A percentile compares a stretch with the other conserved stretches of the same genome.
Evolutionary conservation across 345 rosid genomes (phyloP).

Genomic region (Gynandropsis gynandra): DNA sequence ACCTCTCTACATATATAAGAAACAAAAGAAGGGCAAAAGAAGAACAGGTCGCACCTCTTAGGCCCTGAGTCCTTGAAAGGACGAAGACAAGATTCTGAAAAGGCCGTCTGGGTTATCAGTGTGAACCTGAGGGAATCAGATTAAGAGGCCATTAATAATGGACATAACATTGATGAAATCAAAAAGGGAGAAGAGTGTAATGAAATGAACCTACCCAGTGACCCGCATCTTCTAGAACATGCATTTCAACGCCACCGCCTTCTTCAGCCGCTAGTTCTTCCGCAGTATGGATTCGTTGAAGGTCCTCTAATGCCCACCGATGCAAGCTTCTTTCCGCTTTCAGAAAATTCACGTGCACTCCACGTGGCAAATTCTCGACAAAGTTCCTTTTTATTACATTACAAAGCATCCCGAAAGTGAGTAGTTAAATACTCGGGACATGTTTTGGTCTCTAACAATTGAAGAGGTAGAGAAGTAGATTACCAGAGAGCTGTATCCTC

Average conservation of each 20-base stretch:
- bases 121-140: slow-evolving; percentile 59
- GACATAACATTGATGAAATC: too few relatives aligned
- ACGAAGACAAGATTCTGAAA: slow-evolving; percentile 74
- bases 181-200: too few relatives aligned
- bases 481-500: slow-evolving; percentile 78
- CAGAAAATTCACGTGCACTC: slow-evolving; percentile 66
- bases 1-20: slow-evolving; percentile 5
- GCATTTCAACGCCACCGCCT: slow-evolving; percentile 76
- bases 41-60: slow-evolving; percentile 10
- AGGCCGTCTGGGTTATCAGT: slow-evolving; percentile 95
- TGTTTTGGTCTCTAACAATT: too few relatives aligned
- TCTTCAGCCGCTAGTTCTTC: slow-evolving; percentile 59
- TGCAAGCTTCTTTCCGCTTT: slow-evolving; percentile 86
- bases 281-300: slow-evolving; percentile 64
- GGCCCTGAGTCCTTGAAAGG: slow-evolving; percentile 49
- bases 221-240: slow-evolving; percentile 77
- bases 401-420: background rate
- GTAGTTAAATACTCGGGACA: too few relatives aligned
- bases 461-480: background rate
- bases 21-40: background rate
- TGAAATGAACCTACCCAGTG: too few relatives aligned
- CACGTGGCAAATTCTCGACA: slow-evolving; percentile 59
- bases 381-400: slow-evolving; percentile 40
- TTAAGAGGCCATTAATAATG: too few relatives aligned
- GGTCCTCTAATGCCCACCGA: slow-evolving; percentile 63